Conservation (phyloP, 176 grass and related monocot species). For the Triticum monococcum region DNA sequence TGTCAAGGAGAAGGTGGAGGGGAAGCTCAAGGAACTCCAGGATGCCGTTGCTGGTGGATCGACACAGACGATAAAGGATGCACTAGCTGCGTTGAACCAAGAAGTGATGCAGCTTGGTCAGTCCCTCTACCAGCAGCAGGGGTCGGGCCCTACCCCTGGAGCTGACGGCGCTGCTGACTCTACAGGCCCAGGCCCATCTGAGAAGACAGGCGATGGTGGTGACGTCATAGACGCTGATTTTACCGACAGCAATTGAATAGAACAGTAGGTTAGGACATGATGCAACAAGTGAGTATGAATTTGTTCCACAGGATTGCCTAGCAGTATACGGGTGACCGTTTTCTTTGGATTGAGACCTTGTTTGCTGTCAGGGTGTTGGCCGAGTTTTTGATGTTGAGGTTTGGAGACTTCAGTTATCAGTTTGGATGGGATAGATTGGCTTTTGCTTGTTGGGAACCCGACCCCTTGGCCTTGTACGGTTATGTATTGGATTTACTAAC, state of each 20-base stretch:
- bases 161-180: constrained; percentile 34
- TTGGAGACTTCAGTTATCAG: too few relatives aligned
- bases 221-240: constrained; percentile 78
- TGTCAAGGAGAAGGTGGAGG: constrained; percentile 59
- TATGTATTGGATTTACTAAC: too few relatives aligned
- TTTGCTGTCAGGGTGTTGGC: constrained; percentile 6
- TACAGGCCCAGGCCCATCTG: constrained; percentile 24
- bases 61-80: constrained; percentile 59
- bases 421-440: too few relatives aligned
- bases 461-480: too few relatives aligned
- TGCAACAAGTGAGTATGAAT: not conserved
- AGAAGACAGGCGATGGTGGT: constrained; percentile 35
- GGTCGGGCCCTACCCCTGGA: constrained; percentile 41
- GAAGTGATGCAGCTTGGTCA: constrained; percentile 86
- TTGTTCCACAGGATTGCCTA: constrained; percentile 21
- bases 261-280: constrained; percentile 1
- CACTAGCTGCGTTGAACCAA: constrained; percentile 57
- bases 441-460: too few relatives aligned
- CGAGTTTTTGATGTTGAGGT: constrained; percentile 7
- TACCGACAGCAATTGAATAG: constrained; percentile 54
- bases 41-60: constrained; percentile 41
- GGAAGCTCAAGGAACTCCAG: constrained; percentile 59
- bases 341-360: constrained; percentile 29
- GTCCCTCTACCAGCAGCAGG: constrained; percentile 60
- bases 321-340: constrained; percentile 34